Percentiles rank a stretch among this genome's conserved stretches.
These are phyloP conservation scores for Arthrobotrys conoides DNA, from an alignment of 2,329 filamentous ascomycete genomes.

Conservation along the genomic window DNA sequence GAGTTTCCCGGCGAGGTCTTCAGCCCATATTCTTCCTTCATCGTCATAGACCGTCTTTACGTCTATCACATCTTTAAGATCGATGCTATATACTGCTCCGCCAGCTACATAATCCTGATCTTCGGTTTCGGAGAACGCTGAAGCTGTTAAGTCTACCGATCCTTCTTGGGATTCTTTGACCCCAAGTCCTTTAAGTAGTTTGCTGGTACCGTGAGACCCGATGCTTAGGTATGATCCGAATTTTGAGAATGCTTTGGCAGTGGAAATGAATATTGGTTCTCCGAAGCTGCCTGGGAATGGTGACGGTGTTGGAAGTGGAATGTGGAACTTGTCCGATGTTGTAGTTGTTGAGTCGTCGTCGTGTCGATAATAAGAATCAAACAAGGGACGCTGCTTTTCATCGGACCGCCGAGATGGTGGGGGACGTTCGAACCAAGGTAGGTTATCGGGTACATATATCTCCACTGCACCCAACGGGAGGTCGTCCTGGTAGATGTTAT, in stretches of 20 bases:
- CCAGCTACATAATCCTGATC: slow-evolving; percentile 59
- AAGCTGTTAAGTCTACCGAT: slow-evolving; percentile 44
- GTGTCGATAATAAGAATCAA: background rate
- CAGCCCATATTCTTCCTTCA: slow-evolving; percentile 14
- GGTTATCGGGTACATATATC: slow-evolving; percentile 35
- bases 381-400: slow-evolving; percentile 12
- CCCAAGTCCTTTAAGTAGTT: slow-evolving; percentile 17
- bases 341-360: slow-evolving; percentile 19
- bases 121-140: slow-evolving; percentile 54
- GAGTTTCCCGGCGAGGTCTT: background rate
- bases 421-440: slow-evolving; percentile 30
- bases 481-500: slow-evolving; percentile 49
- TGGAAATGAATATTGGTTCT: slow-evolving; percentile 62
- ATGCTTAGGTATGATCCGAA: slow-evolving; percentile 62
- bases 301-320: slow-evolving; percentile 47
- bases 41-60: background rate
- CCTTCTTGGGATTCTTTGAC: slow-evolving; percentile 19
- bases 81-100: slow-evolving; percentile 54
- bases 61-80: slow-evolving; percentile 37
- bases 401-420: slow-evolving; percentile 14
- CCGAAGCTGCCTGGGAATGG: slow-evolving; percentile 52
- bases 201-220: slow-evolving; percentile 42
- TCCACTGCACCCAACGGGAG: slow-evolving; percentile 29
- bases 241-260: slow-evolving; percentile 62
- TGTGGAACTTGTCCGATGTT: slow-evolving; percentile 38